Percentiles rank a stretch among this genome's conserved stretches.
These are phyloP conservation scores for Stellera chamaejasme DNA, from an alignment of 345 rosid species.

Conservation along the genomic window DNA sequence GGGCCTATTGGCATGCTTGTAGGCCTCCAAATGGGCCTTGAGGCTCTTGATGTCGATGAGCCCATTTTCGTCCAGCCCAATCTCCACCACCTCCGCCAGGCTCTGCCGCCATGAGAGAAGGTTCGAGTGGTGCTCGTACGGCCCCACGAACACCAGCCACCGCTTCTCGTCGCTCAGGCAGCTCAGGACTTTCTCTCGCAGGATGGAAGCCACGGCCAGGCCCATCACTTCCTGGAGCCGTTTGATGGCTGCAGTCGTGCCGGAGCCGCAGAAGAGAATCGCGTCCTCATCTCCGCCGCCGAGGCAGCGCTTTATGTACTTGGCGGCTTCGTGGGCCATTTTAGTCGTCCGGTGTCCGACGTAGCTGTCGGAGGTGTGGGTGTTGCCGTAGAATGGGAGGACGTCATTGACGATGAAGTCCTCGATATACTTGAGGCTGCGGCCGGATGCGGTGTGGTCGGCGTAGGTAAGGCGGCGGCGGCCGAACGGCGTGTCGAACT, in stretches of 20 bases:
- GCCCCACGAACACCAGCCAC: constrained; percentile 51
- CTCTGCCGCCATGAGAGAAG: constrained; percentile 54
- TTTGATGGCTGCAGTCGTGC: constrained; percentile 42
- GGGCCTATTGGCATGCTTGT: constrained; percentile 20
- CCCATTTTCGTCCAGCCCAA: constrained; percentile 29
- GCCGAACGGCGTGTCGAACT: constrained; percentile 43
- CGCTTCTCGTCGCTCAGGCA: constrained; percentile 30
- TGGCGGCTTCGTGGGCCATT: constrained; percentile 30
- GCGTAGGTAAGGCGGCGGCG: constrained; percentile 32
- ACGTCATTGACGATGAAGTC: constrained; percentile 32
- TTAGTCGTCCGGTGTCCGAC: constrained; percentile 41
- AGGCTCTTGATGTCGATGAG: constrained; percentile 25
- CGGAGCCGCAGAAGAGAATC: constrained; percentile 41
- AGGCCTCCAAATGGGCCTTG: constrained; percentile 14
- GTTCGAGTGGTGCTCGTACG: constrained; percentile 56
- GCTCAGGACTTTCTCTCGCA: constrained; percentile 22
- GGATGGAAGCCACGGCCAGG: constrained; percentile 28
- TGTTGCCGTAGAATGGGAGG: constrained; percentile 50
- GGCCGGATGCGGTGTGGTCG: constrained; percentile 52
- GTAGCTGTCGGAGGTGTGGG: constrained; percentile 40
- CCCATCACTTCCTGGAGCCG: constrained; percentile 50
- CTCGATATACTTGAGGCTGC: constrained; percentile 37
- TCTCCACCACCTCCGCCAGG: constrained; percentile 42
- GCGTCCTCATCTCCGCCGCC: constrained; percentile 37
- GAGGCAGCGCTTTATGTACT: constrained; percentile 36